Evolutionary conservation across 2,329 filamentous ascomycete species (phyloP), one percentile per base, ranked within the genome.

Genomic region (Aspergillus quadrilineatus): DNA sequence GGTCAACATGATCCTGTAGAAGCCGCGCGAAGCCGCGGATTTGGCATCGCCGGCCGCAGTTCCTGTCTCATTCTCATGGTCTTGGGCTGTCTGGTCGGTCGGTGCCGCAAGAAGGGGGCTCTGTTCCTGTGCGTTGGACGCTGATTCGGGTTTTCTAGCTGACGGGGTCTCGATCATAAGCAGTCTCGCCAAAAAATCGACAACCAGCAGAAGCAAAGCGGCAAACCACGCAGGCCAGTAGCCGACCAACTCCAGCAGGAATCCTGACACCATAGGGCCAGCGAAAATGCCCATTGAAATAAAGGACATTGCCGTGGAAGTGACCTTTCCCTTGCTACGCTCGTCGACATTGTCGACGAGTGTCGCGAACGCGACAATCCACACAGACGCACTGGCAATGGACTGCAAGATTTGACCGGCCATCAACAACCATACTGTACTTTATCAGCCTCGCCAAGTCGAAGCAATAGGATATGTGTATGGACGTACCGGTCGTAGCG

Each of bases 1-100:
- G 29, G 69, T 66, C 15, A 81, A 71, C 34, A 81, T 73, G 15
- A 70, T 70, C 32, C 76, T 59, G 28, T 80, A 67, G 14, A 67
- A 68, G 6, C 58, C 47, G 17, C 37, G 43, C 8, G 22, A 14
- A 15, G 34, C 9, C 8, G 28, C 7, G 22, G 44, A 10, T n/a
- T 49, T 47, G 50, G 28, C n/a, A 4, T 14, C 14, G 36, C 48
- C 22, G 22, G 22, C 22, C 22, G 22, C 22, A 22, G 22, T 22
- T 22, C 22, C 22, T 22, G 22, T 22, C 22, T 22, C 22, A 4
- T 22, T 22, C 22, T 22, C 22, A 22, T 22, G 22, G 3, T 22
- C 22, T 4, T 22, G 22, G 22, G 22, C 34, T 9, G 7, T 7
- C 4, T 30, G 14, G 44, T 4, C 5, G 12, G 10, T 17, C 26